These are phyloP conservation scores for Maudiozyma bulderi DNA, from an alignment of 805 yeast genomes.

Conservation along the genomic window DNA sequence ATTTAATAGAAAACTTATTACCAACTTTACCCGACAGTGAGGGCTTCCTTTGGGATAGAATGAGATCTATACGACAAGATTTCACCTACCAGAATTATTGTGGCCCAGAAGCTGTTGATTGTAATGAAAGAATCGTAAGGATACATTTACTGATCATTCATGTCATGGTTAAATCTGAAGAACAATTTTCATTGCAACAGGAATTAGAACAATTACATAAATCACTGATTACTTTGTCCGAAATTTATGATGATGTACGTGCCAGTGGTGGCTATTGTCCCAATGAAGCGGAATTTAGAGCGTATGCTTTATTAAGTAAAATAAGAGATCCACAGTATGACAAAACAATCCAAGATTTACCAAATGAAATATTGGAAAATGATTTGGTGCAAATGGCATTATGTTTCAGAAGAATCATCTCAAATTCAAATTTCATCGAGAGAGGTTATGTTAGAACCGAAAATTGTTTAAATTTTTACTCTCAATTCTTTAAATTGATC, in stretches of 20 bases:
- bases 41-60: conserved; percentile 92
- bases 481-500: conserved; percentile 52
- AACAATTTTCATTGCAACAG: conserved; percentile 85
- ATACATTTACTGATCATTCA: conserved; percentile 78
- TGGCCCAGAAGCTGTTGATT: conserved; percentile 89
- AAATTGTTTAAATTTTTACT: conserved; percentile 53
- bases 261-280: conserved; percentile 59
- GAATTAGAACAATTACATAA: conserved; percentile 92
- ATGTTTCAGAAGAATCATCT: conserved; percentile 53
- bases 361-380: conserved; percentile 44
- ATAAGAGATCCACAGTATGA: conserved; percentile 79
- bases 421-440: conserved; percentile 51
- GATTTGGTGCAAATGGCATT: conserved; percentile 60
- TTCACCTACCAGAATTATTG: conserved; percentile 90
- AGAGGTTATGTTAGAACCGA: conserved; percentile 44
- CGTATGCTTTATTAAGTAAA: conserved; percentile 74
- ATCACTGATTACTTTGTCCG: conserved; percentile 77
- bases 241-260: conserved; percentile 75
- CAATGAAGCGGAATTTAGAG: conserved; percentile 88
- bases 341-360: conserved; percentile 60
- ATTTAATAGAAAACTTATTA: conserved; percentile 55
- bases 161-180: conserved; percentile 64
- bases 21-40: conserved; percentile 73
- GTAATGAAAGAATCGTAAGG: conserved; percentile 85
- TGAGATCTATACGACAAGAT: conserved; percentile 92